phyloP scores from a whole-genome alignment of 2,329 filamentous ascomycete genomes.

The Aspergillus costaricaensis region DNA sequence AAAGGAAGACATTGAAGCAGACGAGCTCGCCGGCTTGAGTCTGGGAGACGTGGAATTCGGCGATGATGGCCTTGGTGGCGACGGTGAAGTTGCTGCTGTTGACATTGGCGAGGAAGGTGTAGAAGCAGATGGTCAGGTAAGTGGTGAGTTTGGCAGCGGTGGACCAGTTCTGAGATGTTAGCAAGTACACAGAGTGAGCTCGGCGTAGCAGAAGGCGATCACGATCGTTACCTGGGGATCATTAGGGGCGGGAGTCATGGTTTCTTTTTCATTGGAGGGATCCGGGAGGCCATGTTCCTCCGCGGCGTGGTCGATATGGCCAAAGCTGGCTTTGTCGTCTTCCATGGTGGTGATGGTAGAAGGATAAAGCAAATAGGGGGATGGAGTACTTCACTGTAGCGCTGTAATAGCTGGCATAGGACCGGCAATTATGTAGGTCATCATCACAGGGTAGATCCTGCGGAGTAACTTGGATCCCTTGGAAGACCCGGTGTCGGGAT shows the following conservation, averaged over 20 bases:
- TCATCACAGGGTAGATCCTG: neutral
- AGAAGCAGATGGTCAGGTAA: constrained; percentile 41
- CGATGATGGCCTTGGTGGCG: constrained; percentile 33
- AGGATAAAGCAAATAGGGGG: neutral
- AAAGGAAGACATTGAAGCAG: constrained; percentile 30
- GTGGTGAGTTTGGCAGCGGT: constrained; percentile 25
- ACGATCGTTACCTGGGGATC: constrained; percentile 22
- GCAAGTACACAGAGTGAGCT: neutral
- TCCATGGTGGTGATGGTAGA: constrained; percentile 3
- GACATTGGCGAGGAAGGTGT: constrained; percentile 44
- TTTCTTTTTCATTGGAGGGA: neutral
- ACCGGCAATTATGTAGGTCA: neutral
- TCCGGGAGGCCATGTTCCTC: constrained; percentile 3
- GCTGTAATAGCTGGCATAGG: neutral
- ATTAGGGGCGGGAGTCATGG: constrained; percentile 12
- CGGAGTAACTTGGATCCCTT: too few species aligned
- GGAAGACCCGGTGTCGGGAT: neutral
- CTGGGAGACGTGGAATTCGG: constrained; percentile 30
- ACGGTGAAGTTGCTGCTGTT: constrained; percentile 44
- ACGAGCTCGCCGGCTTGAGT: constrained; percentile 28
- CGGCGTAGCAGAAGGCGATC: neutral
- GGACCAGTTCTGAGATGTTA: constrained; percentile 25
- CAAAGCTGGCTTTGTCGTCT: neutral
- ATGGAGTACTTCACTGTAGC: too few species aligned
- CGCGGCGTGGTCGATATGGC: constrained; percentile 6